These are phyloP conservation scores for Candida silvatica DNA, from an alignment of 805 yeast species.

Conservation along the genomic window DNA sequence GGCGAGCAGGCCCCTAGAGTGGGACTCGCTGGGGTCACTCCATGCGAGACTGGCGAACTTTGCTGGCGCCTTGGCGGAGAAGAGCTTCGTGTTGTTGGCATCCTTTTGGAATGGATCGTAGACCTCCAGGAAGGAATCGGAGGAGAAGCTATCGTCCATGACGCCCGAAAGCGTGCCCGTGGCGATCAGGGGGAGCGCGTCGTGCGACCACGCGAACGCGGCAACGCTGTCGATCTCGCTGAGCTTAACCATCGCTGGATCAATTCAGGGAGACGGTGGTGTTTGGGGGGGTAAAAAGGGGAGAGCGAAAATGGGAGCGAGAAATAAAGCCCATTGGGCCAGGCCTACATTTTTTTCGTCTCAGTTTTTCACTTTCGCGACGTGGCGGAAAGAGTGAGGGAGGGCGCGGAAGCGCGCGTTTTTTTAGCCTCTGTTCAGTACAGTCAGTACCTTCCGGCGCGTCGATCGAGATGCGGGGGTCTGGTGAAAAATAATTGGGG, in stretches of 20 bases:
- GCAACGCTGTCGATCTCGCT: conserved; percentile 80
- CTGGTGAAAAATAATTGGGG: too few relatives aligned
- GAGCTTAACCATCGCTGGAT: conserved; percentile 67
- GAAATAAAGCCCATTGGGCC: too few relatives aligned
- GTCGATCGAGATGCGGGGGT: too few relatives aligned
- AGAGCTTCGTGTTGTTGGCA: conserved; percentile 33
- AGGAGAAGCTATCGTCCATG: conserved; percentile 78
- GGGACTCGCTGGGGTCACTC: conserved; percentile 49
- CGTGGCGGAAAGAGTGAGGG: too few relatives aligned
- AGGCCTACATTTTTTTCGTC: too few relatives aligned
- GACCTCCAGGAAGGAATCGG: conserved; percentile 68
- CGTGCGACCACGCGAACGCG: conserved; percentile 94
- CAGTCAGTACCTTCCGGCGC: too few relatives aligned
- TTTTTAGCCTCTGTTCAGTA: too few relatives aligned
- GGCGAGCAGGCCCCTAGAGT: conserved; percentile 55
- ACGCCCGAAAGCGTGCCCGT: conserved; percentile 97
- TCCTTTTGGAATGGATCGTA: conserved; percentile 54
- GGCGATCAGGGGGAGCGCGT: conserved; percentile 64
- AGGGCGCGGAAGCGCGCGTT: too few relatives aligned
- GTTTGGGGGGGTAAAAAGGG: too few relatives aligned
- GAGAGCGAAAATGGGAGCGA: too few relatives aligned
- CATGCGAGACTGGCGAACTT: conserved; percentile 79
- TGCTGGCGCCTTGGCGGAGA: conserved; percentile 38
- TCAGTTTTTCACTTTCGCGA: too few relatives aligned
- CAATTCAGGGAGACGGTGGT: too few relatives aligned